Percentiles rank a stretch among this genome's conserved stretches.
Conservation (phyloP, 192 early-diverging fungal species). For the Backusella circina region DNA sequence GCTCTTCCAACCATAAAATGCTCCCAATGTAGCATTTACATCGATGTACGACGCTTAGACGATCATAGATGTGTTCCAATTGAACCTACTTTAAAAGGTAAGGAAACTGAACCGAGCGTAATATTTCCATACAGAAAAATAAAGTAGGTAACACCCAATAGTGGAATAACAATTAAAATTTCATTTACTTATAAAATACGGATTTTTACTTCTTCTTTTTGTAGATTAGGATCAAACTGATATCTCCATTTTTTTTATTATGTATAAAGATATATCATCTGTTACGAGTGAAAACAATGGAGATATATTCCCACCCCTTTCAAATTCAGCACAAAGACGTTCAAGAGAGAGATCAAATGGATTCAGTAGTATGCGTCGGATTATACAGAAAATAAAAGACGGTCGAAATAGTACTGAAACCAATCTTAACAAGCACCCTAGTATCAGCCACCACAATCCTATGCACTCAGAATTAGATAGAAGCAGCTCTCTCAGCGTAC, state of each 20-base stretch:
- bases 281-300: neutral
- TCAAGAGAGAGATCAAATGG: neutral
- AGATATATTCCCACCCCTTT: neutral
- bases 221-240: constrained; percentile 8
- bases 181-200: neutral
- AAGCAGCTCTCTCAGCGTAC: neutral
- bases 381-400: neutral
- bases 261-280: neutral
- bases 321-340: neutral
- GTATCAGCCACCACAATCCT: neutral
- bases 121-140: constrained; percentile 5
- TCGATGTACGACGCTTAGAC: constrained; percentile 45
- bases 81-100: constrained; percentile 35
- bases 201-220: neutral
- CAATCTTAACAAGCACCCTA: neutral
- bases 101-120: neutral
- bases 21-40: constrained; percentile 51
- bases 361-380: neutral
- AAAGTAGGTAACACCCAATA: neutral
- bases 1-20: constrained; percentile 52
- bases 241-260: neutral
- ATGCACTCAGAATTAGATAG: neutral
- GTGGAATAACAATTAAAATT: neutral
- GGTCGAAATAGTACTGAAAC: neutral
- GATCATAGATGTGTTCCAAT: constrained; percentile 50